A percentile compares a stretch with the other conserved stretches of the same genome.
Conservation (phyloP, 2,329 filamentous ascomycete genomes). For the Trichoderma sp. region DNA sequence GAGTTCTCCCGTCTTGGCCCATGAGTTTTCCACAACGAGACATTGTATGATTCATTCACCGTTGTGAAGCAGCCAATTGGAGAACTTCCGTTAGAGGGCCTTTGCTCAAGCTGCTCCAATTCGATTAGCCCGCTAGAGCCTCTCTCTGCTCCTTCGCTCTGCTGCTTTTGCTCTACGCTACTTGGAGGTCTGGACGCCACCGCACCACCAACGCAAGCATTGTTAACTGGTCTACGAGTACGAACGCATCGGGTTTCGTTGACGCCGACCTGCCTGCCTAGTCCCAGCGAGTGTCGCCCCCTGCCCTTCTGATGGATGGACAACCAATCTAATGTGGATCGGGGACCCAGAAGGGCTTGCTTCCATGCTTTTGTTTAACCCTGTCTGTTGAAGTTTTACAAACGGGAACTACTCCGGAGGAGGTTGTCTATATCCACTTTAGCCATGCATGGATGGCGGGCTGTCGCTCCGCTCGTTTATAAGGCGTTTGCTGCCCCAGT, state of each 20-base stretch:
- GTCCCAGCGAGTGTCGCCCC: neutral
- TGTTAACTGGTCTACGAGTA: neutral
- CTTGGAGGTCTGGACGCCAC: neutral
- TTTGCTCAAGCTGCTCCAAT: neutral
- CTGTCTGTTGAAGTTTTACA: slow-evolving; percentile 7
- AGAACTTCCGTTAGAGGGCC: neutral
- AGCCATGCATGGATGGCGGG: slow-evolving; percentile 6
- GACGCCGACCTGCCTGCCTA: slow-evolving; percentile 14
- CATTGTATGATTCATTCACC: neutral
- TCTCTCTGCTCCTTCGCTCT: neutral
- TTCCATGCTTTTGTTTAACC: neutral
- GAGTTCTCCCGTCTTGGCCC: neutral
- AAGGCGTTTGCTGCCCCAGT: slow-evolving; percentile 7
- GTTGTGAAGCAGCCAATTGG: neutral
- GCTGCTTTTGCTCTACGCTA: neutral
- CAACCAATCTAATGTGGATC: neutral
- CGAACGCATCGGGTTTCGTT: slow-evolving; percentile 5
- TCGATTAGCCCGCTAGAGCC: neutral
- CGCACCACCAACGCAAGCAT: neutral
- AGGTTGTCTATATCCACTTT: slow-evolving; percentile 4
- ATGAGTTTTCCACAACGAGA: neutral
- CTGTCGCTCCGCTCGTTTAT: slow-evolving; percentile 11
- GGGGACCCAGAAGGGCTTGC: neutral
- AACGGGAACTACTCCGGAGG: slow-evolving; percentile 14
- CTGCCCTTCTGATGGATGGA: neutral